A percentile compares a stretch with the other conserved stretches of the same genome.
Conservation (phyloP, 352 stramenopile genomes). For the Pythium guiyangense region DNA sequence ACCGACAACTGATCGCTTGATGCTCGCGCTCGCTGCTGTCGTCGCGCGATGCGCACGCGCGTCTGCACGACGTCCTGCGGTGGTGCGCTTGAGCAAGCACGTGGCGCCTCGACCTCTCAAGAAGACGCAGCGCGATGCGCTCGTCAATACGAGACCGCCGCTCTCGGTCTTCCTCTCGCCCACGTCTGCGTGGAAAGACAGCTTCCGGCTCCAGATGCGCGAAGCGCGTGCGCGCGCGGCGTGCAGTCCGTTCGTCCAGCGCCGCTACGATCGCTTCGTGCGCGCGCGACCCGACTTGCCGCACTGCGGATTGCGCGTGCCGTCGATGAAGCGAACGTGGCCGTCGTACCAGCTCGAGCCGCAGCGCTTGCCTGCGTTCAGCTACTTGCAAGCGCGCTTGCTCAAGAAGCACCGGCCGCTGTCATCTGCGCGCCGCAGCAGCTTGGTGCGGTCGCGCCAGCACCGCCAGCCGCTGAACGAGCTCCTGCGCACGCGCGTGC, state of each 20-base stretch:
- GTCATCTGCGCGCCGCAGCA: conserved; percentile 13
- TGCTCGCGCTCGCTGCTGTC: too few relatives aligned
- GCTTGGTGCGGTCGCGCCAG: conserved; percentile 13
- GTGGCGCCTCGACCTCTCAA: too few relatives aligned
- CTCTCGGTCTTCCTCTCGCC: conserved; percentile 18
- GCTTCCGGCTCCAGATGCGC: conserved; percentile 12
- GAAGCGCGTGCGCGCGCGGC: conserved; percentile 2
- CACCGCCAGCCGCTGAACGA: conserved; percentile 1
- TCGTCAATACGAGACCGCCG: not conserved
- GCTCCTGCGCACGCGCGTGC: not conserved
- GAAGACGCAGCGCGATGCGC: too few relatives aligned
- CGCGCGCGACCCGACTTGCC: conserved; percentile 15
- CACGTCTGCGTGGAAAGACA: conserved; percentile 18
- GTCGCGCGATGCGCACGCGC: too few relatives aligned
- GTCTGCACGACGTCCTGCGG: too few relatives aligned
- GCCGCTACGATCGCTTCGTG: conserved; percentile 18
- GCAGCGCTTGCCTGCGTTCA: conserved; percentile 7
- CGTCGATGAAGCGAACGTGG: not conserved
- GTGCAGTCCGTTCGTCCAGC: conserved; percentile 23
- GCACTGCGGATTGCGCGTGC: conserved; percentile 11
- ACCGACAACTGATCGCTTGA: too few relatives aligned
- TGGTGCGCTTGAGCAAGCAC: too few relatives aligned
- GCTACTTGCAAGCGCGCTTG: conserved; percentile 18
- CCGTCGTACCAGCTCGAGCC: not conserved
- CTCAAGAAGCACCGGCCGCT: conserved; percentile 16